Evolutionary conservation across 306 rosid genomes (phyloP).

Genomic region (Pyrus pyrifolia): DNA sequence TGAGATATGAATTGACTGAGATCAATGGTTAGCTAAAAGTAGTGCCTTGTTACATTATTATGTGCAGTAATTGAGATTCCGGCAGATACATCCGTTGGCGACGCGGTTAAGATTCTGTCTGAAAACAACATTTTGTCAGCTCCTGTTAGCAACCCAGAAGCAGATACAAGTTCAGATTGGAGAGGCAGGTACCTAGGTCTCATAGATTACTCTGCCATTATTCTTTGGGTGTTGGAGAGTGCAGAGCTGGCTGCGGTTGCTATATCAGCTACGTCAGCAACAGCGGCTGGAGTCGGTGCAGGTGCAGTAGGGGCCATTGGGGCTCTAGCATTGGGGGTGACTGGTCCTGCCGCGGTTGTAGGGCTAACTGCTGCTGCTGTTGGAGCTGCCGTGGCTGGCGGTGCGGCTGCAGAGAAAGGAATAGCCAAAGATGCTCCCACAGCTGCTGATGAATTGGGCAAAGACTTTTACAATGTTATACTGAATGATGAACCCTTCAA

Average conservation of each 20-base stretch:
- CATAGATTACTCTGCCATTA: conserved; percentile 71
- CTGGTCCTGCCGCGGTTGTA: conserved; percentile 79
- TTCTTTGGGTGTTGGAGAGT: conserved; percentile 89
- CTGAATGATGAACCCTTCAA: conserved; percentile 92
- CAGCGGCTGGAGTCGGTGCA: conserved; percentile 80
- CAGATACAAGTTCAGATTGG: conserved; percentile 54
- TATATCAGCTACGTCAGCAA: conserved; percentile 69
- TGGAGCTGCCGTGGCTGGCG: conserved; percentile 85
- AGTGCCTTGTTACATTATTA: conserved; percentile 5
- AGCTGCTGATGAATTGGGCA: conserved; percentile 65
- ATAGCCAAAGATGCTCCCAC: conserved; percentile 65
- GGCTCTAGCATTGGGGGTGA: conserved; percentile 68
- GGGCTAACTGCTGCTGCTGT: conserved; percentile 89
- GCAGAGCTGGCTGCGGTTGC: conserved; percentile 87
- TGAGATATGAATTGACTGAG: not conserved
- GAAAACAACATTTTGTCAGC: conserved; percentile 81
- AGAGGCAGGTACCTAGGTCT: conserved; percentile 73
- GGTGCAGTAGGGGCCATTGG: conserved; percentile 82
- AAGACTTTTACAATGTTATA: conserved; percentile 73
- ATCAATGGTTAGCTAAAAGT: not conserved
- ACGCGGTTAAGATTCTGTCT: conserved; percentile 65
- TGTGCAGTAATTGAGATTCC: conserved; percentile 68
- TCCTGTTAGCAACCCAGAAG: conserved; percentile 58
- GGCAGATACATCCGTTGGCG: conserved; percentile 58
- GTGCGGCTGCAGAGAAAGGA: conserved; percentile 54